phyloP scores from a whole-genome alignment of 1,284 basidiomycete genomes.

The Earliella scabrosa region DNA sequence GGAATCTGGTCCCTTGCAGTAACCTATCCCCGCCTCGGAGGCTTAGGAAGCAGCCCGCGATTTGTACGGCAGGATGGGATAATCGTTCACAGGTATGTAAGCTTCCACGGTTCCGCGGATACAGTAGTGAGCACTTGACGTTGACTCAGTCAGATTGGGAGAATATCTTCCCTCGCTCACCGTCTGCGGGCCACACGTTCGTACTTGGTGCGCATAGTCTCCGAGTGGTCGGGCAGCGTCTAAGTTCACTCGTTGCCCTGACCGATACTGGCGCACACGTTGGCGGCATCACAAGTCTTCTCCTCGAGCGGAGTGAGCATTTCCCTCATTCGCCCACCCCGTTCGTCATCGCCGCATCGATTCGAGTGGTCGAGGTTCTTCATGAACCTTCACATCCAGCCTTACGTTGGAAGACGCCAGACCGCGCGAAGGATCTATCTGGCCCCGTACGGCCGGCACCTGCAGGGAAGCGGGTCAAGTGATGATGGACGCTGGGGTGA shows the following conservation, averaged over 20 bases:
- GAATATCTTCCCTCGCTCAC: not conserved
- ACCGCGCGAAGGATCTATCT: not conserved
- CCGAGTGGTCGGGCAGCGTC: slow-evolving; percentile 7
- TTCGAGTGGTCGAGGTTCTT: not conserved
- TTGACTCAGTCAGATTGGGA: no score
- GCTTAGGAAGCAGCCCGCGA: no score
- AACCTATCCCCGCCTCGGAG: no score
- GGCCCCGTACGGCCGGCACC: not conserved
- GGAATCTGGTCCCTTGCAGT: no score
- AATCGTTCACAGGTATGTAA: not conserved
- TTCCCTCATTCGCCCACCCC: not conserved
- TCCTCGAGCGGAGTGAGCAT: not conserved
- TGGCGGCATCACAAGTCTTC: not conserved
- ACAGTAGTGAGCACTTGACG: not conserved
- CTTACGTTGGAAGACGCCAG: no score
- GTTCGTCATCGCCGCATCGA: not conserved
- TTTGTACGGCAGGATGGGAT: no score
- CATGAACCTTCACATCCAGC: not conserved
- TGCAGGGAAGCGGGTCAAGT: slow-evolving; percentile 17
- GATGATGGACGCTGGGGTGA: slow-evolving; percentile 13
- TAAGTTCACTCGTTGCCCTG: no score
- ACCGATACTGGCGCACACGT: not conserved
- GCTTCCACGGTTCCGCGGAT: not conserved
- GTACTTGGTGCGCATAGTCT: slow-evolving; percentile 5
- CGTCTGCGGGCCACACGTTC: slow-evolving; percentile 6